phyloP scores from a whole-genome alignment of 805 yeast genomes.

The Wickerhamiella siamensis region DNA sequence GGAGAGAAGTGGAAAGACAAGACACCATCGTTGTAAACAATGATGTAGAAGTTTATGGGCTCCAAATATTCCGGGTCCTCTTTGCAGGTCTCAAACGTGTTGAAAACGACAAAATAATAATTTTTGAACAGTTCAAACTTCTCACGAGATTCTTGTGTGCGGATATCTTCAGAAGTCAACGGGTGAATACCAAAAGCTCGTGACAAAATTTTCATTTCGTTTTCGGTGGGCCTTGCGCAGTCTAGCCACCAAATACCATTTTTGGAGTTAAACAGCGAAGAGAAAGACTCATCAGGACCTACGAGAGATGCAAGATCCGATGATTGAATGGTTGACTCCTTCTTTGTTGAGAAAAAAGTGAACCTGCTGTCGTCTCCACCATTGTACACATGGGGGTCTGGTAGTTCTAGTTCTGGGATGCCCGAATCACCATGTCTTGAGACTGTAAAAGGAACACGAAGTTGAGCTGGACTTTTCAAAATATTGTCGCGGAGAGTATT shows the following conservation, averaged over 20 bases:
- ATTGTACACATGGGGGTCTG: neutral
- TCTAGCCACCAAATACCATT: constrained; percentile 94
- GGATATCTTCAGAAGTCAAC: constrained; percentile 90
- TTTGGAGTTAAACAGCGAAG: constrained; percentile 54
- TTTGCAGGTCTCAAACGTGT: constrained; percentile 67
- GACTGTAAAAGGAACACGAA: neutral
- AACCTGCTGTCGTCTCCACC: constrained; percentile 35
- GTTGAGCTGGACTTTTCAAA: constrained; percentile 4
- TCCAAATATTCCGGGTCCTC: constrained; percentile 33
- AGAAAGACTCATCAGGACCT: constrained; percentile 41
- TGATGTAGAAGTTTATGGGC: constrained; percentile 46
- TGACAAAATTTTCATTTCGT: constrained; percentile 81
- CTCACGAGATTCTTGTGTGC: constrained; percentile 94
- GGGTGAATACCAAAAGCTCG: constrained; percentile 97
- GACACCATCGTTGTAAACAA: constrained; percentile 47
- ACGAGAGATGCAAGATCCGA: constrained; percentile 72
- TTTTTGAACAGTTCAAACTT: constrained; percentile 83
- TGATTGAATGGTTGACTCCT: constrained; percentile 80
- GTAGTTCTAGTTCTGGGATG: neutral
- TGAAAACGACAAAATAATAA: constrained; percentile 93
- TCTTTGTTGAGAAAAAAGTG: constrained; percentile 65
- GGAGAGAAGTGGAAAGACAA: constrained; percentile 47
- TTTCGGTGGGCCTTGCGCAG: constrained; percentile 85
- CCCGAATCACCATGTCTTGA: neutral
- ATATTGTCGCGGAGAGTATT: neutral